Evolutionary conservation across 75 land plant species (phyloP), one percentile per base, ranked within the genome.

Genomic region (Adiantum capillusveneris): DNA sequence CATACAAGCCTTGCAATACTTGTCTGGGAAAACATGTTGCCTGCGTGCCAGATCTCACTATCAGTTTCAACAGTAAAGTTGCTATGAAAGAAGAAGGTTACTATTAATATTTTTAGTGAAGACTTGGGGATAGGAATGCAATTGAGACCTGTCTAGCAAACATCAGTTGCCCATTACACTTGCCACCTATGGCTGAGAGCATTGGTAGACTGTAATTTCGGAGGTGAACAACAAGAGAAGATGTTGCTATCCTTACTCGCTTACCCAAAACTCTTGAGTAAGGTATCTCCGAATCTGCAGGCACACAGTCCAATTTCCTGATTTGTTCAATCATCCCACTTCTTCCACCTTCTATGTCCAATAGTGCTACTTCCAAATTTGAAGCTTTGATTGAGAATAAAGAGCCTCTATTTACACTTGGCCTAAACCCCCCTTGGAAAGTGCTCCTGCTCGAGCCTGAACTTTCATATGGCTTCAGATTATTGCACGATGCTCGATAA

Each of bases 11-110:
- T 65, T 86, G 91, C 1, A 58, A 63, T 30, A 90, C 56, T 81
- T 95, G 99, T 21, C 86, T 87, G 29, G 88, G 99, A 62, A 95
- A 95, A 58, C 71, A 71, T 13, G 99, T 95, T 51, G 99, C 99
- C 99, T 95, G 74, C 66, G 64, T 44, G 7, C 34, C 42, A 29
- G 30, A 5, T 20, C 6, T 37, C 48, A 46, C n/a, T n/a, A n/a
- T n/a, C n/a, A n/a, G n/a, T n/a, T n/a, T n/a, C n/a, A n/a, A n/a
- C n/a, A n/a, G n/a, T n/a, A n/a, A n/a, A n/a, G n/a, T n/a, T n/a
- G n/a, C n/a, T n/a, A n/a, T n/a, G n/a, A n/a, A n/a, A n/a, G n/a
- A n/a, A n/a, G n/a, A n/a, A n/a, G n/a, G n/a, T n/a, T n/a, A n/a
- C n/a, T n/a, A n/a, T n/a, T n/a, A n/a, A n/a, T n/a, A n/a, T n/a